A percentile compares a stretch with the other conserved stretches of the same genome.
Conservation (phyloP, 352 stramenopile genomes). For the Phytophthora idaei region DNA sequence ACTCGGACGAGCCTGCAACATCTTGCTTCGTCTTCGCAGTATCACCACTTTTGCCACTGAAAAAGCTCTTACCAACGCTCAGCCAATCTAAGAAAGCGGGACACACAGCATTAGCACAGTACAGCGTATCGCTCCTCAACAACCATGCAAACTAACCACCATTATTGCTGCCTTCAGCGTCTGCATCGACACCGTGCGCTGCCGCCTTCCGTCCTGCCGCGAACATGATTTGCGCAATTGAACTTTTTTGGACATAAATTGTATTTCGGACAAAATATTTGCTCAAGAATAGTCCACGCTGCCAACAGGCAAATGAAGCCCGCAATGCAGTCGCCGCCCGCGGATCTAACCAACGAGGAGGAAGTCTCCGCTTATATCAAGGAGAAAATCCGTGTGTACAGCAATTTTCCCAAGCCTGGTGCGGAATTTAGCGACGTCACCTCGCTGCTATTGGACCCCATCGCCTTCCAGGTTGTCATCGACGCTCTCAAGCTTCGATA, state of each 20-base stretch:
- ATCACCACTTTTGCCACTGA: slow-evolving; percentile 7
- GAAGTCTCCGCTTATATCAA: slow-evolving; percentile 67
- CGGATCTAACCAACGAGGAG: slow-evolving; percentile 56
- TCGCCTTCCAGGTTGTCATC: slow-evolving; percentile 76
- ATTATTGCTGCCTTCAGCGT: neutral
- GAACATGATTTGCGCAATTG: slow-evolving; percentile 31
- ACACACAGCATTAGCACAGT: slow-evolving; percentile 5
- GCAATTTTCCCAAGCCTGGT: slow-evolving; percentile 60
- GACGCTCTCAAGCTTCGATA: slow-evolving; percentile 75
- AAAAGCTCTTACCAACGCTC: slow-evolving; percentile 40
- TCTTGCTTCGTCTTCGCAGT: slow-evolving; percentile 11
- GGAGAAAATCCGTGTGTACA: slow-evolving; percentile 70
- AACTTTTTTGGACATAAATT: slow-evolving; percentile 3
- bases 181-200: slow-evolving; percentile 3
- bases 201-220: slow-evolving; percentile 30
- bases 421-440: slow-evolving; percentile 77
- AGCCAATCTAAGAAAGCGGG: slow-evolving; percentile 50
- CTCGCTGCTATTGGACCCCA: slow-evolving; percentile 69
- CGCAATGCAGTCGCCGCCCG: slow-evolving; percentile 19
- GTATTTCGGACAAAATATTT: slow-evolving; percentile 9
- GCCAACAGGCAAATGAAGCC: slow-evolving; percentile 20
- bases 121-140: neutral
- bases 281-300: neutral
- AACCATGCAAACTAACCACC: slow-evolving; percentile 2
- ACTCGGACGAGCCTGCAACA: slow-evolving; percentile 4